Conservation (phyloP, 2,329 filamentous ascomycete genomes). For the Aureobasidium leucospermi region DNA sequence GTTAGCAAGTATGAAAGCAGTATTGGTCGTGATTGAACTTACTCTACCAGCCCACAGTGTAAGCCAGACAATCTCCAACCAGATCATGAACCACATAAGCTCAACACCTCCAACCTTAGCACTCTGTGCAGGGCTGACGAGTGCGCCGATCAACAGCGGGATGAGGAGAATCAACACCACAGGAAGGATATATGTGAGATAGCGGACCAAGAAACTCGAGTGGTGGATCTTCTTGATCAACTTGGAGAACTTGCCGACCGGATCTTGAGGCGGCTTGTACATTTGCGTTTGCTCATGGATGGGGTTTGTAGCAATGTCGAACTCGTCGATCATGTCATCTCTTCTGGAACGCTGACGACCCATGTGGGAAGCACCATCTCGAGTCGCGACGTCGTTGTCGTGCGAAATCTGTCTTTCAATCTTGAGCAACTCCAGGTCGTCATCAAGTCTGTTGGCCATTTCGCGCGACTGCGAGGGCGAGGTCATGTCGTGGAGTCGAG, state of each 20-base stretch:
- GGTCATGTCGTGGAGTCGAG: slow-evolving; percentile 14
- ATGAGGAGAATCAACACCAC: slow-evolving; percentile 58
- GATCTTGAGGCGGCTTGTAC: slow-evolving; percentile 58
- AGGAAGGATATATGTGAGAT: slow-evolving; percentile 64
- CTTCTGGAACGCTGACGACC: slow-evolving; percentile 44
- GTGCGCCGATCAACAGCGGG: slow-evolving; percentile 57
- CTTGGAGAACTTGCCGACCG: slow-evolving; percentile 53
- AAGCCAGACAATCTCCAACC: slow-evolving; percentile 89
- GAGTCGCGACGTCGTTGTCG: slow-evolving; percentile 30
- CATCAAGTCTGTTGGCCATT: slow-evolving; percentile 53
- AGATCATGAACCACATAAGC: slow-evolving; percentile 87
- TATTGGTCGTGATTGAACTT: slow-evolving; percentile 23
- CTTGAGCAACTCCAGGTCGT: slow-evolving; percentile 58
- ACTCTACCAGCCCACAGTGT: slow-evolving; percentile 70
- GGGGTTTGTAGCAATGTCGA: slow-evolving; percentile 60
- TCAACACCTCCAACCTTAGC: slow-evolving; percentile 63
- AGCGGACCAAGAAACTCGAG: slow-evolving; percentile 60
- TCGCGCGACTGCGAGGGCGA: slow-evolving; percentile 54
- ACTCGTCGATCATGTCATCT: slow-evolving; percentile 56
- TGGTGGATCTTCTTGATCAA: slow-evolving; percentile 59
- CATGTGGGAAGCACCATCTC: slow-evolving; percentile 37
- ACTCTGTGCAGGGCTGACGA: slow-evolving; percentile 42
- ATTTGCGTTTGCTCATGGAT: slow-evolving; percentile 59
- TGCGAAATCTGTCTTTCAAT: slow-evolving; percentile 54
- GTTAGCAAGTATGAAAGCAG: slow-evolving; percentile 16